Base-by-base conservation (phyloP, 306 rosid species). In the Elaeagnus macrophylla region DNA sequence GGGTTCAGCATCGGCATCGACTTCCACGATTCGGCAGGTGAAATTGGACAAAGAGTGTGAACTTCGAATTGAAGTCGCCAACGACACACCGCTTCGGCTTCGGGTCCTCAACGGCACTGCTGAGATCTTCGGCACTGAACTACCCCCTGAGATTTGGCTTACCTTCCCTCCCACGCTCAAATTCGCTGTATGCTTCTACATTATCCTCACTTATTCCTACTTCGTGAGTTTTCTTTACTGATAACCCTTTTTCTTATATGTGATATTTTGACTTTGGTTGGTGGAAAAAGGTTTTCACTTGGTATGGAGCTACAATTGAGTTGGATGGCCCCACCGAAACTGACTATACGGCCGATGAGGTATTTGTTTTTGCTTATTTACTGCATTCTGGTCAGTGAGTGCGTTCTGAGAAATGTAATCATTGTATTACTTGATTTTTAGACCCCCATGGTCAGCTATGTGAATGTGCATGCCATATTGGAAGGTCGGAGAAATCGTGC, bases 381-480 rank as follows among this genome's bases (percentile, higher is more conserved):
- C 13, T 4, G 0, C 0, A 12, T 10, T 54, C 44, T 35, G 12
- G 40, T 65, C n/a, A 69, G 42, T 64, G 56, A 42, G 59, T 39
- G 59, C 43, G 32, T 25, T 25, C 32, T 25, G 32, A 25, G 32
- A 25, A 25, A 25, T 9, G 38, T 62, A 10, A 44, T 10, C 8
- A 14, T 45, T 66, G 35, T 19, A 12, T 7, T 72, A 42, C 10
- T 57, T 35, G 49, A 41, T 66, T 47, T 58, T 56, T 72, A 91
- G 96, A 91, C 99, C 9, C 99, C 99, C 16, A 91, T 87, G 88
- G 71, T 91, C 20, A 83, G 89, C 57, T 87, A 87, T 72, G 95
- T 91, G 45, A 91, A 91, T 79, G 99, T 87, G 47, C 96, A 87
- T 65, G 99, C 89, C 45, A 66, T 91, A 16, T 71, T 91, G 25